Evolutionary conservation across 345 rosid genomes (phyloP), one percentile per base, ranked within the genome.

Genomic region (Garcia nutans): DNA sequence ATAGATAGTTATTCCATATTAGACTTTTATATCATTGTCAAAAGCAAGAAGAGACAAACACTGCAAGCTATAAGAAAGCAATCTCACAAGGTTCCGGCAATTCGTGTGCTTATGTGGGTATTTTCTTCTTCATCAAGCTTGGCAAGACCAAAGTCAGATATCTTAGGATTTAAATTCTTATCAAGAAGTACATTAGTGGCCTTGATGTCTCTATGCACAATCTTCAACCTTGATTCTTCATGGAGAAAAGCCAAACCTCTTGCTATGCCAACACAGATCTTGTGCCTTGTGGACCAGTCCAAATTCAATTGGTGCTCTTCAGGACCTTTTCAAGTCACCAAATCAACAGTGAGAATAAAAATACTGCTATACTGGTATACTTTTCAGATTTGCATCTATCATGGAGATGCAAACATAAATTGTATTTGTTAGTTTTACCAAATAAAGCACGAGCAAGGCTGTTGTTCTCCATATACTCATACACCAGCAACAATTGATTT

Each of bases 191-290:
- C 74, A 70, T 70, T 70, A 3, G 74, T 70, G 10, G 74, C 74
- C 19, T 70, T 70, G 9, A 70, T 71, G 33, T 71, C 74, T 58
- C 74, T 56, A 24, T 71, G 74, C 20, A 58, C 77, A 50, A 74
- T 74, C 60, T 74, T 74, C 50, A 74, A 54, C 60, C 77, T 50
- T 41, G 77, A 64, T 23, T 74, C 77, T 74, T 74, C 77, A 31
- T 74, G 77, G 61, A 74, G 77, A 47, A 47, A 74, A 10, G 71
- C 77, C 62, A 74, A 65, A 31, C 77, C 77, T 65, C 63, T 74
- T 11, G 77, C 77, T 49, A 74, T 63, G 0, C 77, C 77, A 22
- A 63, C 20, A 17, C 70, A 64, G 11, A 74, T 74, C 31, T 64
- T 74, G 24, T 52, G 62, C 13, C 77, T 74, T 7, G 71, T 74